Evolutionary conservation across 139 green algal species (phyloP).

Genomic region (Coccomyxa sp.): DNA sequence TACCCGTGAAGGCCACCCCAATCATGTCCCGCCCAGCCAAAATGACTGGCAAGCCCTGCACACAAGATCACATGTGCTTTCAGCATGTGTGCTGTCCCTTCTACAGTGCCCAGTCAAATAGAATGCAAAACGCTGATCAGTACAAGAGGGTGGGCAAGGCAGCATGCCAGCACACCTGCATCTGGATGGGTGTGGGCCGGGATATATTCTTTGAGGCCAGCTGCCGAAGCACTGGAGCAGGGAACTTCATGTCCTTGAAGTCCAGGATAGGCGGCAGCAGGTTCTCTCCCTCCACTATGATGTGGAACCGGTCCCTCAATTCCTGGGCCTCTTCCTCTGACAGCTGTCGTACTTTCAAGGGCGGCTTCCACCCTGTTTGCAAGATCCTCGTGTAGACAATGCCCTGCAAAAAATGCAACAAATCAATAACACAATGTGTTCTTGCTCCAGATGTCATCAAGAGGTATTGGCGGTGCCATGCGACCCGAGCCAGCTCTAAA

Average conservation of each 20-base stretch:
- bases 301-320: constrained; percentile 84
- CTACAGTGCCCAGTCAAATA: too few species aligned
- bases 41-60: constrained; percentile 85
- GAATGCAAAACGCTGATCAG: too few species aligned
- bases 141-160: too few species aligned
- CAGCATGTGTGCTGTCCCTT: background rate
- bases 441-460: background rate
- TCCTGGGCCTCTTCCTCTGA: constrained; percentile 55
- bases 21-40: constrained; percentile 97
- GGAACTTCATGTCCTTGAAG: constrained; percentile 66
- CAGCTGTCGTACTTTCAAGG: constrained; percentile 66
- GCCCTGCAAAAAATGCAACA: constrained; percentile 30
- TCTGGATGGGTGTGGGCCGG: constrained; percentile 92
- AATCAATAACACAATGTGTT: background rate
- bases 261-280: constrained; percentile 83
- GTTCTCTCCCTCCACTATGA: constrained; percentile 80
- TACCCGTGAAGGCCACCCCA: constrained; percentile 96
- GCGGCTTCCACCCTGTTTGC: constrained; percentile 91
- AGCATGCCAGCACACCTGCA: constrained; percentile 47
- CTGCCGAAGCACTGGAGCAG: constrained; percentile 58
- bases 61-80: background rate
- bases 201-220: constrained; percentile 81
- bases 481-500: background rate
- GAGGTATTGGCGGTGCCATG: background rate
- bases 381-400: constrained; percentile 73